A percentile compares a stretch with the other conserved stretches of the same genome.
Conservation (phyloP, 2,329 filamentous ascomycete species). For the Hypoxylon sp. region DNA sequence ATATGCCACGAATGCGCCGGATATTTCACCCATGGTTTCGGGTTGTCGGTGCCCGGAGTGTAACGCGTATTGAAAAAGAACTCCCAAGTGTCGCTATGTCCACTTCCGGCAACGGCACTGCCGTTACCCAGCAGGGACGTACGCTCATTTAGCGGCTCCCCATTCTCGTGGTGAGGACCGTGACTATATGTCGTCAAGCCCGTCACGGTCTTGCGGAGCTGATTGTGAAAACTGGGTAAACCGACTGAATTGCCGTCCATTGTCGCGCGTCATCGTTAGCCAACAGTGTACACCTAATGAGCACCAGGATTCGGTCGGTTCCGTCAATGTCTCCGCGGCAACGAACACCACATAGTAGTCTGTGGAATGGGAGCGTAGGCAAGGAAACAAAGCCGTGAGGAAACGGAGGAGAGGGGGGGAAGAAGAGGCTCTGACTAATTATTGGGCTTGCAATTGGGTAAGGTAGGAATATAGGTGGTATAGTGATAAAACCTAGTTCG, state of each 20-base stretch:
- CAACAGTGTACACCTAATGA: slow-evolving; percentile 24
- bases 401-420: slow-evolving; percentile 9
- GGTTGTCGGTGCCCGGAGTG: slow-evolving; percentile 68
- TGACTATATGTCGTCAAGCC: slow-evolving; percentile 28
- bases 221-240: slow-evolving; percentile 49
- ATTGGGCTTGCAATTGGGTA: slow-evolving; percentile 34
- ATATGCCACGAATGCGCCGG: slow-evolving; percentile 69
- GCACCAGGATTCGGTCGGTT: slow-evolving; percentile 14
- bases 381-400: slow-evolving; percentile 17
- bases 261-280: slow-evolving; percentile 52
- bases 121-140: slow-evolving; percentile 49
- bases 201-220: slow-evolving; percentile 49
- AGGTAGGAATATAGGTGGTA: slow-evolving; percentile 15
- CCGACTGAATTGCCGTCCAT: slow-evolving; percentile 51
- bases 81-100: slow-evolving; percentile 52
- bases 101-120: slow-evolving; percentile 33
- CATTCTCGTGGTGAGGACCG: slow-evolving; percentile 44
- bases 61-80: slow-evolving; percentile 67
- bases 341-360: slow-evolving; percentile 34
- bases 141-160: slow-evolving; percentile 46
- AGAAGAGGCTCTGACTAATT: slow-evolving; percentile 17
- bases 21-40: slow-evolving; percentile 62
- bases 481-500: slow-evolving; percentile 14
- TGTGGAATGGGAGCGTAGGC: slow-evolving; percentile 25
- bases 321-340: slow-evolving; percentile 25